phyloP scores from a whole-genome alignment of 257 asterid genomes.

The Oldenlandia corymbosa region DNA sequence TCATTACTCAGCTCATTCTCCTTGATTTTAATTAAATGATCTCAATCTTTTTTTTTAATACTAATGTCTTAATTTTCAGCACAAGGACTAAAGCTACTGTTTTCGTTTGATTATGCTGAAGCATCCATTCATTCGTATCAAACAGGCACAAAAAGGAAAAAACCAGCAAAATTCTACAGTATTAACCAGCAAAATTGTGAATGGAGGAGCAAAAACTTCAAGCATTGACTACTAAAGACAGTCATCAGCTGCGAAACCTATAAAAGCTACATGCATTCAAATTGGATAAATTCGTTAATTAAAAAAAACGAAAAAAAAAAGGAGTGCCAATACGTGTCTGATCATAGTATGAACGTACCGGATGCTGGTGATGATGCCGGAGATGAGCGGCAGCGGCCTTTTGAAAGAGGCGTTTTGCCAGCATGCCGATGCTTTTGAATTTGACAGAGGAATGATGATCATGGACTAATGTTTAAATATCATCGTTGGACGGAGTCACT shows the following conservation, averaged over 20 bases:
- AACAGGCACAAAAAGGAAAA: background rate
- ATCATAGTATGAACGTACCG: slow-evolving; percentile 6
- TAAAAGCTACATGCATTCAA: background rate
- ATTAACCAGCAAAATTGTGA: background rate
- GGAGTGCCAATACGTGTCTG: background rate
- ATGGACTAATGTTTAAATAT: too few relatives aligned
- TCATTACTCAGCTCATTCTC: background rate
- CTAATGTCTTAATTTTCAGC: background rate
- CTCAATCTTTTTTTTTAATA: background rate
- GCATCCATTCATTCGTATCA: background rate
- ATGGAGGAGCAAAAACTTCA: background rate
- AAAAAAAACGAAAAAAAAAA: background rate
- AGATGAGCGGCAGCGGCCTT: slow-evolving; percentile 54
- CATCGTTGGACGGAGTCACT: too few relatives aligned
- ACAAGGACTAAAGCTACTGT: background rate
- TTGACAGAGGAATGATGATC: background rate
- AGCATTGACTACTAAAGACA: background rate
- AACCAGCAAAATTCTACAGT: background rate
- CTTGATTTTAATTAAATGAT: background rate
- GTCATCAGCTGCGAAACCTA: background rate
- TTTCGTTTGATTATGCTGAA: background rate
- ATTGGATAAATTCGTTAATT: background rate
- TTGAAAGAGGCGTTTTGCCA: slow-evolving; percentile 67
- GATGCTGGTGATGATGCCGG: slow-evolving; percentile 7
- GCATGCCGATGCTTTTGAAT: slow-evolving; percentile 41